Percentiles rank a stretch among this genome's conserved stretches.
Evolutionary conservation across 768 basidiomycete species (phyloP).

Genomic region (Trametes coccinea): DNA sequence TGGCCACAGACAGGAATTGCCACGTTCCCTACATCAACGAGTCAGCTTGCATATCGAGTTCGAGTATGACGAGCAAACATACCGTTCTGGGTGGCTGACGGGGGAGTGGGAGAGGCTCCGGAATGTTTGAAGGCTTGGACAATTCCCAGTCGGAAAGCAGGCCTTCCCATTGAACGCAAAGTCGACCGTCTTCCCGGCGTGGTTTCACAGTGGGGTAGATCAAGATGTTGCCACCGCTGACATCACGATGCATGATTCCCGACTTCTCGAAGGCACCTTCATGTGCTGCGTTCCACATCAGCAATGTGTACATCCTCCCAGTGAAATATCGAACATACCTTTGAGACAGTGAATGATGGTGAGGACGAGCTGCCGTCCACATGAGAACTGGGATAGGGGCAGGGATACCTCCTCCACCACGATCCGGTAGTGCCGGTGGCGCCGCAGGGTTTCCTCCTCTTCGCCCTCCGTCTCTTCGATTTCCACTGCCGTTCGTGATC

Average conservation of each 20-base stretch:
- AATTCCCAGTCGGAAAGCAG: constrained; percentile 11
- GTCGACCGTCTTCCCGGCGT: not conserved
- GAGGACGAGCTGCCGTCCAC: not conserved
- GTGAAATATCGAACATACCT: not conserved
- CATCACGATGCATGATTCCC: not conserved
- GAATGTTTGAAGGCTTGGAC: not conserved
- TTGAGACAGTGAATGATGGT: not conserved
- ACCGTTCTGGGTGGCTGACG: constrained; percentile 3
- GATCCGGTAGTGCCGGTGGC: constrained; percentile 3
- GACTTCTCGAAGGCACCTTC: not conserved
- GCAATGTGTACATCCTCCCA: too few relatives aligned
- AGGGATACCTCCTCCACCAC: not conserved
- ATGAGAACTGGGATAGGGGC: not conserved
- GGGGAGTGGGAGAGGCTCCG: not conserved
- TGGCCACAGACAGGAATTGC: constrained; percentile 17
- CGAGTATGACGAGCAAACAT: not conserved
- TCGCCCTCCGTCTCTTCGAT: not conserved
- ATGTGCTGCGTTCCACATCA: not conserved
- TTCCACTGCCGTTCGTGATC: not conserved
- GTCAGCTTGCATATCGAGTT: not conserved
- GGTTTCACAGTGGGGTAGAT: not conserved
- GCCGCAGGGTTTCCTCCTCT: not conserved
- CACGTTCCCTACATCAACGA: constrained; percentile 14
- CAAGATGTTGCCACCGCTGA: constrained; percentile 9
- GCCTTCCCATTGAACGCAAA: not conserved